phyloP scores from a whole-genome alignment of 2,329 filamentous ascomycete species.

The Verticillium klebahnii region DNA sequence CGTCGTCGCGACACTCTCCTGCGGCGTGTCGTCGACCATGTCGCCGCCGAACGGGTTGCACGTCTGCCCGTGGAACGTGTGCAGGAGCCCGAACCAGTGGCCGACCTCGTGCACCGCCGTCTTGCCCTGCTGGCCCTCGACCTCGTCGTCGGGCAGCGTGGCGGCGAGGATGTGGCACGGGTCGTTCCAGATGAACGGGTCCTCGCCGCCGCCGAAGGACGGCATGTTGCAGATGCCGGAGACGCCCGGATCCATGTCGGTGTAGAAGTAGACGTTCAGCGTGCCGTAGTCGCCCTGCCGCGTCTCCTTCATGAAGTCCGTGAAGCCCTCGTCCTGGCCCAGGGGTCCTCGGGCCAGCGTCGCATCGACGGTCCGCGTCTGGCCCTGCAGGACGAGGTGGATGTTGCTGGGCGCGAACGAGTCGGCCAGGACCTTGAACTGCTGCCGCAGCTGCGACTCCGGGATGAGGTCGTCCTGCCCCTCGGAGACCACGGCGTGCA shows the following conservation, averaged over 20 bases:
- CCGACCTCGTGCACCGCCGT: conserved; percentile 22
- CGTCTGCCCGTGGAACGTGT: conserved; percentile 23
- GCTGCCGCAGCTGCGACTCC: conserved; percentile 10
- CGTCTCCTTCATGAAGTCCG: not conserved
- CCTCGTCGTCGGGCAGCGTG: conserved; percentile 16
- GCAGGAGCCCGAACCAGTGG: conserved; percentile 13
- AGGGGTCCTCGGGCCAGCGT: not conserved
- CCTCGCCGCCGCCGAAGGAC: conserved; percentile 2
- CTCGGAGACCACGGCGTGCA: not conserved
- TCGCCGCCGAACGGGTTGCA: conserved; percentile 25
- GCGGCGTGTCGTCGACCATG: conserved; percentile 28
- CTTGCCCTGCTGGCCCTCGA: conserved; percentile 17
- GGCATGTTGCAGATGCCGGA: conserved; percentile 39
- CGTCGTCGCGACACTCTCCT: conserved; percentile 7
- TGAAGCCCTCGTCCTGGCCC: not conserved
- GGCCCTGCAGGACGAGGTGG: conserved; percentile 20
- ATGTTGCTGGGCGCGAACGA: conserved; percentile 21
- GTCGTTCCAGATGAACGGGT: conserved; percentile 11
- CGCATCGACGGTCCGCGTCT: conserved; percentile 24
- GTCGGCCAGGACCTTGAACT: conserved; percentile 19
- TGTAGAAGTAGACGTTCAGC: conserved; percentile 38
- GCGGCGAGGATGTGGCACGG: conserved; percentile 13
- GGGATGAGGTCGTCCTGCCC: not conserved
- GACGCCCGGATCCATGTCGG: conserved; percentile 10
- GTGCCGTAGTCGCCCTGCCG: conserved; percentile 30